phyloP scores from a whole-genome alignment of 305 asterid genomes.

The Lippia alba region DNA sequence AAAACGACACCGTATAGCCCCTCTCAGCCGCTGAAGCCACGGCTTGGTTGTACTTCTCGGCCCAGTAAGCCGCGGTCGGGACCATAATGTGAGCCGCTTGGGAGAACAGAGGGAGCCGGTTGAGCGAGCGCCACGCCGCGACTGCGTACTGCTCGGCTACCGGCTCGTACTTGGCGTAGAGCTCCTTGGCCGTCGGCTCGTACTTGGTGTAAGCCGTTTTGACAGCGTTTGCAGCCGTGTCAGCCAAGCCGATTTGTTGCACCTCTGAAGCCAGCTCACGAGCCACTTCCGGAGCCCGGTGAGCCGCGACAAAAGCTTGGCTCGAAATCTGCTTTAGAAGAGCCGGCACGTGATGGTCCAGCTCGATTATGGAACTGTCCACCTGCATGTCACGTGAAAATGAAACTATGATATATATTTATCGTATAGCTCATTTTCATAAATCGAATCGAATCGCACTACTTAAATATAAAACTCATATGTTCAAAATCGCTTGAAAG shows the following conservation, averaged over 20 bases:
- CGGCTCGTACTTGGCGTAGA: slow-evolving; percentile 67
- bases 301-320: slow-evolving; percentile 53
- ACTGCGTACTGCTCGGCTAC: slow-evolving; percentile 65
- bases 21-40: slow-evolving; percentile 47
- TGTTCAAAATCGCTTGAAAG: too few relatives aligned
- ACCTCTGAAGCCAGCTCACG: slow-evolving; percentile 62
- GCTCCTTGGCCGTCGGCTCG: slow-evolving; percentile 56
- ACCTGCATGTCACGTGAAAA: slow-evolving; percentile 50
- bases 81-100: slow-evolving; percentile 70
- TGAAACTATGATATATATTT: not conserved
- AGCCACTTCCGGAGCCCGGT: slow-evolving; percentile 53
- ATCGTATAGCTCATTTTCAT: too few relatives aligned
- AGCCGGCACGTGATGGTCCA: slow-evolving; percentile 61
- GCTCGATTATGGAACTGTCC: slow-evolving; percentile 49
- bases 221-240: slow-evolving; percentile 44
- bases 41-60: slow-evolving; percentile 69
- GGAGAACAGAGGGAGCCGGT: slow-evolving; percentile 65
- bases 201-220: slow-evolving; percentile 48
- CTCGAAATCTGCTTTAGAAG: slow-evolving; percentile 46
- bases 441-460: too few relatives aligned
- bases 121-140: slow-evolving; percentile 59
- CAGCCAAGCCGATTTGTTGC: slow-evolving; percentile 56
- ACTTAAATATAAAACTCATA: not conserved
- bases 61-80: slow-evolving; percentile 79
- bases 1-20: slow-evolving; percentile 55